These are phyloP conservation scores for Talaromyces stipitatus DNA, from an alignment of 495 filamentous ascomycete genomes.

Conservation along the genomic window DNA sequence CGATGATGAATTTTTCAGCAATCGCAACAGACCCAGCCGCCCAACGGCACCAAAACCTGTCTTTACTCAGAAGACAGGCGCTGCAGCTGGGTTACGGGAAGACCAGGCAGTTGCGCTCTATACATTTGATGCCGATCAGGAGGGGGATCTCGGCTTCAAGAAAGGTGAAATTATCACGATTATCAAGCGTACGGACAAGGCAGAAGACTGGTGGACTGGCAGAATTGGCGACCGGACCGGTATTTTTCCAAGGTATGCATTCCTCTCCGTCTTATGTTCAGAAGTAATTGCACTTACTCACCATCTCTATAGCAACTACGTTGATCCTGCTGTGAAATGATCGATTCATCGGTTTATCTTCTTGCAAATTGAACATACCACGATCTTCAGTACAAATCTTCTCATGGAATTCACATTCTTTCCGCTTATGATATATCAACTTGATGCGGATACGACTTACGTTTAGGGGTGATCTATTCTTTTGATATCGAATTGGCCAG, in stretches of 20 bases:
- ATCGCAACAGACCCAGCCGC: conserved; percentile 43
- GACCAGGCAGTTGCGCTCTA: conserved; percentile 87
- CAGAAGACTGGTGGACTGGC: conserved; percentile 84
- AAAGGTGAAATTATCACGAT: conserved; percentile 98
- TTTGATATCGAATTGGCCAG: not conserved
- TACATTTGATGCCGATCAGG: conserved; percentile 89
- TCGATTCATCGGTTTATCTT: not conserved
- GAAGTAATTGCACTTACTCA: conserved; percentile 1
- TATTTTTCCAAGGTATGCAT: conserved; percentile 52
- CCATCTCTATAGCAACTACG: conserved; percentile 33
- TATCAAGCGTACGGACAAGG: conserved; percentile 86
- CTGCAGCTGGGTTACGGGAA: conserved; percentile 50
- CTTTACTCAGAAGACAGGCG: conserved; percentile 56
- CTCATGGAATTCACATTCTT: not conserved
- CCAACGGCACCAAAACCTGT: conserved; percentile 85
- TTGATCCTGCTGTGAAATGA: conserved; percentile 23
- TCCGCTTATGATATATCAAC: not conserved
- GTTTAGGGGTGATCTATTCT: not conserved
- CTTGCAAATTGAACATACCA: not conserved
- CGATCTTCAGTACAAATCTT: not conserved
- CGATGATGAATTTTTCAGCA: conserved; percentile 41
- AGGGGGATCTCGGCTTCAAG: conserved; percentile 89
- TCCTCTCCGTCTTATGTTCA: not conserved
- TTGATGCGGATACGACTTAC: not conserved
- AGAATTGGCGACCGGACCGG: conserved; percentile 56